Base-by-base conservation (phyloP, 2,329 filamentous ascomycete species). In the Pseudogymnoascus sp. region DNA sequence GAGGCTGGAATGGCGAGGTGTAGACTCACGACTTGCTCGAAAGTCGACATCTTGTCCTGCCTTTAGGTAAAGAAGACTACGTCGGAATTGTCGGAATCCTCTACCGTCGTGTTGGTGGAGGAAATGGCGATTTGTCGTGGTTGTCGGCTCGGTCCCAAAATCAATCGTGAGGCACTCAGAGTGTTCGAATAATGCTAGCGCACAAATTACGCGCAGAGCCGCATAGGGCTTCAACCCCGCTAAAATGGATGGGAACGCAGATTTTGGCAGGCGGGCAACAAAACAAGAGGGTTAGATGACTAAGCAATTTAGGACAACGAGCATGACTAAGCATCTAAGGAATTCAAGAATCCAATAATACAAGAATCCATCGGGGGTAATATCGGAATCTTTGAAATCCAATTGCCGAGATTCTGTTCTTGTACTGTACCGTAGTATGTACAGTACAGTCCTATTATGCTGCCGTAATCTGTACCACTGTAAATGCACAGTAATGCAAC, bases 1-100 rank as follows among this genome's bases (percentile, higher is more conserved):
- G 26, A 33, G 50, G 50, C 50, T 56, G 50, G 50, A 60, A 38
- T 6, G 66, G 61, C 66, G 60, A 64, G 65, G 65, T 66, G 62
- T 63, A 67, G 74, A 88, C 85, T 87, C 81, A 88, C 86, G 82
- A 87, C 84, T 78, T 80, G 77, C 82, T 88, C 86, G 80, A 88
- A 88, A 75, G 82, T 84, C 78, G 85, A 87, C 85, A 88, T 87
- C 77, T 81, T 84, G 73, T 72, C 70, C 70, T 72, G 66, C 69
- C 70, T 70, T 64, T 65, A 64, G 64, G 66, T 64, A 72, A 70
- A 73, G 70, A 71, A 72, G 70, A 70, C 71, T 71, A 67, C 70
- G 68, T 70, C 71, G 69, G 68, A 70, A 70, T 67, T 67, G 64
- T 62, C 65, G 68, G 67, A 68, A 67, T 72, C 68, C 71, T 75